Evolutionary conservation across 2,329 filamentous ascomycete species (phyloP).

Genomic region (Aspergillus latus): DNA sequence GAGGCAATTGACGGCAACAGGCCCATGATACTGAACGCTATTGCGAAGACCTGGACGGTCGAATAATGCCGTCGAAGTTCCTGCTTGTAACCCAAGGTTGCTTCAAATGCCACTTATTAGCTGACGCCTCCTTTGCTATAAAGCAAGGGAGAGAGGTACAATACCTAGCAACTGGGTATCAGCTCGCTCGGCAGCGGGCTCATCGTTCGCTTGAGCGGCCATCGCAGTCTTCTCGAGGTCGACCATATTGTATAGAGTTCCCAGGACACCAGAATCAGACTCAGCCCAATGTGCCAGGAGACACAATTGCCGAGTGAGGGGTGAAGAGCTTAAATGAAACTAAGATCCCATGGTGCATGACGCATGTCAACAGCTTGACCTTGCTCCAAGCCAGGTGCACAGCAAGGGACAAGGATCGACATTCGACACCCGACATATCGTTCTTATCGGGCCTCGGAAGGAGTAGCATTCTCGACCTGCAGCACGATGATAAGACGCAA

Average conservation of each 20-base stretch:
- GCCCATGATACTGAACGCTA: conserved; percentile 61
- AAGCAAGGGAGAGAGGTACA: not conserved
- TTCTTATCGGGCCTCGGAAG: conserved; percentile 7
- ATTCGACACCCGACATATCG: not conserved
- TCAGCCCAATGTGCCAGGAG: not conserved
- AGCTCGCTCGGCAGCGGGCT: conserved; percentile 13
- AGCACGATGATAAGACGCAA: conserved; percentile 11
- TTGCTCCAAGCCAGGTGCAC: not conserved
- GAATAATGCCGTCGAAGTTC: conserved; percentile 62
- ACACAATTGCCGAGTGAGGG: not conserved
- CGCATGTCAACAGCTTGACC: not conserved
- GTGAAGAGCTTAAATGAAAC: not conserved
- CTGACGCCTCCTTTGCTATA: conserved; percentile 20
- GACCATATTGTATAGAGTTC: conserved; percentile 13
- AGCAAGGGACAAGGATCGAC: not conserved
- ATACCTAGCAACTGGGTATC: conserved; percentile 23
- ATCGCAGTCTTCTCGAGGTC: conserved; percentile 6
- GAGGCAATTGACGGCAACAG: conserved; percentile 61
- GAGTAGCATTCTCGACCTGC: not conserved
- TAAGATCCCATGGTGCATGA: not conserved
- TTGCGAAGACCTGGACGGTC: conserved; percentile 60
- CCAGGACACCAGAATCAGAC: not conserved
- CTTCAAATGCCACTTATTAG: conserved; percentile 19
- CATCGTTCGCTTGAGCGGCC: not conserved
- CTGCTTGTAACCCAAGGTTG: conserved; percentile 54